These are phyloP conservation scores for Rubia tinctorum DNA, from an alignment of 305 asterid species.

Conservation along the genomic window DNA sequence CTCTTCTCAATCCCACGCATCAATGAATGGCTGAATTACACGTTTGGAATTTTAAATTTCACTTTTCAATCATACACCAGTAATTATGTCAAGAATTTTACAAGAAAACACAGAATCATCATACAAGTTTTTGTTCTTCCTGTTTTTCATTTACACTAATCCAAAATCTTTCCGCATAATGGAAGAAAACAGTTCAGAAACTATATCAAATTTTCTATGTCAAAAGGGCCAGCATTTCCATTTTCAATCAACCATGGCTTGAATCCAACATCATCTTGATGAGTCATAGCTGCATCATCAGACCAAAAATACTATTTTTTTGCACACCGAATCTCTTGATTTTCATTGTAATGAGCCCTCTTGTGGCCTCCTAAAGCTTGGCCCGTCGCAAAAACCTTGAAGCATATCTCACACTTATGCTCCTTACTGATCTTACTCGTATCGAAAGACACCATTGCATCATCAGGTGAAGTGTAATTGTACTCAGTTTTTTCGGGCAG, in stretches of 20 bases:
- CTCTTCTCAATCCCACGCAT: slow-evolving; percentile 17
- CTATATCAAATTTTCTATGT: not conserved
- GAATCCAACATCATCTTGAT: slow-evolving; percentile 22
- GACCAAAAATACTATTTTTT: slow-evolving; percentile 28
- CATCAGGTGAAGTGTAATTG: slow-evolving; percentile 14
- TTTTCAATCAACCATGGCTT: slow-evolving; percentile 38
- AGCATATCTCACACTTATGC: slow-evolving; percentile 33
- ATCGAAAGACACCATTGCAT: slow-evolving; percentile 7
- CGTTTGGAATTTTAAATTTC: not conserved
- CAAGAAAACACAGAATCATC: not conserved
- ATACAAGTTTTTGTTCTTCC: not conserved
- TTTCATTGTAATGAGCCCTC: slow-evolving; percentile 55
- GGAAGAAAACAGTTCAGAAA: not conserved
- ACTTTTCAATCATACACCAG: not conserved
- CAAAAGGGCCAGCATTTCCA: not conserved
- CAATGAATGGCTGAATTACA: slow-evolving; percentile 12
- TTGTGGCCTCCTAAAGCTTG: slow-evolving; percentile 87
- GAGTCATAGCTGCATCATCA: slow-evolving; percentile 33
- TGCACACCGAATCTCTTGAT: slow-evolving; percentile 27
- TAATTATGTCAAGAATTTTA: not conserved
- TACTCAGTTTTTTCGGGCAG: not conserved
- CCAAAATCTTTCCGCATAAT: not conserved
- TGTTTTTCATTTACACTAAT: not conserved
- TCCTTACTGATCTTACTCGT: too few species aligned
- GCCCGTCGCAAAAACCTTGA: slow-evolving; percentile 61